Percentiles rank a stretch among this genome's conserved stretches.
Evolutionary conservation across 805 yeast genomes (phyloP).

Genomic region (Saccharomycopsis amapae): DNA sequence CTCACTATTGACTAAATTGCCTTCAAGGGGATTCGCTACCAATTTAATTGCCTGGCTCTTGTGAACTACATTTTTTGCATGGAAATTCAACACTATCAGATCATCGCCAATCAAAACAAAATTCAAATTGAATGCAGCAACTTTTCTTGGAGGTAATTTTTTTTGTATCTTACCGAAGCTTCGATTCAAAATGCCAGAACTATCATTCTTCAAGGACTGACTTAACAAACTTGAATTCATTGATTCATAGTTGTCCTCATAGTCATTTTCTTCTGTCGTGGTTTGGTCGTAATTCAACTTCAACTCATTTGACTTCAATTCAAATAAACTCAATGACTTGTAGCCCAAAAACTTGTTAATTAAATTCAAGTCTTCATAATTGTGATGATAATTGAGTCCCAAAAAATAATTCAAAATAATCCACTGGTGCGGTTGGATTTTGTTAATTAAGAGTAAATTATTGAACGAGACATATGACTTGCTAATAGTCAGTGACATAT

Average conservation of each 20-base stretch:
- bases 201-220: slow-evolving; percentile 17
- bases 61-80: slow-evolving; percentile 22
- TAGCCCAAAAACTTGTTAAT: slow-evolving; percentile 34
- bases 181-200: slow-evolving; percentile 9
- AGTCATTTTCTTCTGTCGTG: slow-evolving; percentile 4
- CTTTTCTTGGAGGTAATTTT: slow-evolving; percentile 1
- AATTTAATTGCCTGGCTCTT: background rate
- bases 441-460: slow-evolving; percentile 36
- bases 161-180: slow-evolving; percentile 16
- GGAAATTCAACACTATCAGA: slow-evolving; percentile 23
- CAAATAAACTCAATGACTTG: slow-evolving; percentile 32
- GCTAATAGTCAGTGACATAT: slow-evolving; percentile 1
- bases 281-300: slow-evolving; percentile 23
- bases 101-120: slow-evolving; percentile 16
- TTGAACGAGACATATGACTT: slow-evolving; percentile 7
- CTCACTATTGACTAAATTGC: background rate
- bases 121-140: slow-evolving; percentile 10
- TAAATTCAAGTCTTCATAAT: slow-evolving; percentile 34
- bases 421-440: slow-evolving; percentile 43
- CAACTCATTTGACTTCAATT: slow-evolving; percentile 31
- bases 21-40: no score
- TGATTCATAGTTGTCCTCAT: slow-evolving; percentile 22
- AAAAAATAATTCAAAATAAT: slow-evolving; percentile 38
- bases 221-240: slow-evolving; percentile 21
- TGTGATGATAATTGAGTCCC: slow-evolving; percentile 44